Base-by-base conservation (phyloP, 352 stramenopile genomes). In the Globisporangium mamillatum region DNA sequence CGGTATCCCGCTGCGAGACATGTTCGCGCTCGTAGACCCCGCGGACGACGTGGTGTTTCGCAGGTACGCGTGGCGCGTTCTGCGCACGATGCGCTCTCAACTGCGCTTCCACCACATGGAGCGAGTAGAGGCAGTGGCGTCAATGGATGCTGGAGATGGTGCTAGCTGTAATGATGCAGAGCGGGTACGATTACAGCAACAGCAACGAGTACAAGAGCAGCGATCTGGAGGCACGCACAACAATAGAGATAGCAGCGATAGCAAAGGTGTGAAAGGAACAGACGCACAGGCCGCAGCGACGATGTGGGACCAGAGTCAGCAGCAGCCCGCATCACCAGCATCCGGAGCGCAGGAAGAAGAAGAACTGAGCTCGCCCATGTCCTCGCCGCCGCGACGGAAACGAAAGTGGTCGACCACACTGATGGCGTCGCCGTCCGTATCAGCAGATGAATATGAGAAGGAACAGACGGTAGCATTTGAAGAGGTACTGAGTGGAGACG, bases 331-430 rank as follows among this genome's bases (percentile, higher is more conserved):
- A 50, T 58, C 44, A 10, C 44, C 41, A 48, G n/a, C 6, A 8
- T 36, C 27, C 0, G 6, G 18, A 34, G 12, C 55, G 4, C 63
- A 36, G 4, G 20, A 60, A 16, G 44, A 63, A 46, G 41, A 59
- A 14, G 41, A 60, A 1, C 2, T 8, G 32, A 66, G 52, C 16
- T 62, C 66, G 29, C 66, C 66, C 22, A 60, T 60, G 55, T 64
- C 64, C 16, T 63, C 67, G 3, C 62, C 60, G 16, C 34, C 52
- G 3, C 62, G 81, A 12, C 76, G 80, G n/a, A 88, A 90, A 62
- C 82, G 86, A 38, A 91, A 91, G 66, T 93, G 85, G 85, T 81
- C 81, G 14, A 93, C 85, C 18, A 93, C 85, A 14, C 72, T 93
- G 14, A 69, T 86, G 27, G 53, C 18, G 56, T 65, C 69, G 32